These are phyloP conservation scores for Periconia macrospinosa DNA, from an alignment of 2,329 filamentous ascomycete species.

Conservation along the genomic window DNA sequence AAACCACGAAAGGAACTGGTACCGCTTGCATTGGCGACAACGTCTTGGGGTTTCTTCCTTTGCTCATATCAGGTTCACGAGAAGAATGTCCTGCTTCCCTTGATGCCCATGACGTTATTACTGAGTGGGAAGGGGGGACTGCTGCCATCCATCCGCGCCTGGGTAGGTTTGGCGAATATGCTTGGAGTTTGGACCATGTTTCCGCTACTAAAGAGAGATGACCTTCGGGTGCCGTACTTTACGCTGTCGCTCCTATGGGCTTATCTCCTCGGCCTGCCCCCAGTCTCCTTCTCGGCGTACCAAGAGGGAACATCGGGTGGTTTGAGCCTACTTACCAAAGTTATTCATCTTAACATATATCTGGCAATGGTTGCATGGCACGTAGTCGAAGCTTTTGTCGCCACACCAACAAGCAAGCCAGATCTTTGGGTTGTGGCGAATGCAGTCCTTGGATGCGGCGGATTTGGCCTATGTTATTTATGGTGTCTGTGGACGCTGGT, in stretches of 20 bases:
- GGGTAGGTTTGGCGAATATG: slow-evolving; percentile 95
- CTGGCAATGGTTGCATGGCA: slow-evolving; percentile 80
- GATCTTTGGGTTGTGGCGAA: slow-evolving; percentile 95
- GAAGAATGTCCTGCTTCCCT: slow-evolving; percentile 89
- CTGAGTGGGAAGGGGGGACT: slow-evolving; percentile 78
- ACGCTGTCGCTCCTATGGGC: slow-evolving; percentile 87
- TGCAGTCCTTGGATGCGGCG: slow-evolving; percentile 80
- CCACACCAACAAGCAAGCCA: slow-evolving; percentile 74
- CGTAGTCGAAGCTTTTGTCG: slow-evolving; percentile 67
- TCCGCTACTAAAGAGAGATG: slow-evolving; percentile 82
- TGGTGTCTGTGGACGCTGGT: slow-evolving; percentile 81
- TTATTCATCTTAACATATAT: slow-evolving; percentile 79
- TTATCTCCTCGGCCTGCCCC: slow-evolving; percentile 85
- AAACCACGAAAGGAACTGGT: slow-evolving; percentile 76
- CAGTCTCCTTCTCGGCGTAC: slow-evolving; percentile 71
- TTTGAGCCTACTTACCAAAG: slow-evolving; percentile 61
- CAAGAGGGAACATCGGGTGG: slow-evolving; percentile 49
- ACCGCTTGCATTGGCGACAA: slow-evolving; percentile 77
- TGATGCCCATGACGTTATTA: slow-evolving; percentile 90
- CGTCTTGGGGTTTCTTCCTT: slow-evolving; percentile 95
- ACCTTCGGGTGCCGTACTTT: slow-evolving; percentile 79
- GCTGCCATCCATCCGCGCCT: slow-evolving; percentile 74
- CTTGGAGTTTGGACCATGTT: slow-evolving; percentile 93
- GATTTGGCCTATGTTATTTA: slow-evolving; percentile 83
- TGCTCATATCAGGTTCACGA: slow-evolving; percentile 99